Conservation (phyloP, 75 land plant genomes). For the Picea glauca region DNA sequence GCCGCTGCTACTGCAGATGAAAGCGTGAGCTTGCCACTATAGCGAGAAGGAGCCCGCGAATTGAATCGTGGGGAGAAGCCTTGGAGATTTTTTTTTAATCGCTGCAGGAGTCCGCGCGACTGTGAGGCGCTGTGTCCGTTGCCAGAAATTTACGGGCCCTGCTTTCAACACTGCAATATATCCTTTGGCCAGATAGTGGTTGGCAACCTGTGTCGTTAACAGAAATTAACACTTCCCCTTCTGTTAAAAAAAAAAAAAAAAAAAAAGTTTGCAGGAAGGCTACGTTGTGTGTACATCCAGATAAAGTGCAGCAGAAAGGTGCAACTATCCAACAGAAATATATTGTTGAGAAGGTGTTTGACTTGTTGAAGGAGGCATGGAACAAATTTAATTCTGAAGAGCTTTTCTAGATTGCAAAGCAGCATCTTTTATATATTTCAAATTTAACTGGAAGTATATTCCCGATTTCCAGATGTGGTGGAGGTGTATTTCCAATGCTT, state of each 20-base stretch:
- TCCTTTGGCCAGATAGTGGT: slow-evolving; percentile 92
- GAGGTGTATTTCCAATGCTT: neutral
- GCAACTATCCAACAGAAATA: slow-evolving; percentile 88
- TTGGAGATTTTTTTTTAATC: too few species aligned
- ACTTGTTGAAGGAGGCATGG: slow-evolving; percentile 80
- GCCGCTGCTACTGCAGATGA: too few species aligned
- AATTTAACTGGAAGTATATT: neutral
- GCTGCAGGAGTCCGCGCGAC: too few species aligned
- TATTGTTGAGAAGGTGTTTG: slow-evolving; percentile 95
- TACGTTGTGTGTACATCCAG: slow-evolving; percentile 86
- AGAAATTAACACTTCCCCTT: slow-evolving; percentile 67
- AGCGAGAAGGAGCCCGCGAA: too few species aligned
- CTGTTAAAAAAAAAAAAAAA: slow-evolving; percentile 77
- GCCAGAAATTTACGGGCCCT: too few species aligned
- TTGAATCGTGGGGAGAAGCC: too few species aligned
- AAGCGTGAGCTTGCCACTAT: too few species aligned
- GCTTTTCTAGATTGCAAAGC: slow-evolving; percentile 33
- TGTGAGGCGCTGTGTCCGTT: too few species aligned
- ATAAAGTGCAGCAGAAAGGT: slow-evolving; percentile 98
- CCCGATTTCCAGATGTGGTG: neutral
- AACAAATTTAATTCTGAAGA: slow-evolving; percentile 70
- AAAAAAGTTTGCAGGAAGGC: slow-evolving; percentile 89
- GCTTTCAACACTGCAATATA: neutral
- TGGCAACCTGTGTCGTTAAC: slow-evolving; percentile 93
- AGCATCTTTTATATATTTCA: neutral